Percentiles rank a stretch among this genome's conserved stretches.
phyloP scores from a whole-genome alignment of 2,329 filamentous ascomycete genomes.

The Aspergillus sp. region DNA sequence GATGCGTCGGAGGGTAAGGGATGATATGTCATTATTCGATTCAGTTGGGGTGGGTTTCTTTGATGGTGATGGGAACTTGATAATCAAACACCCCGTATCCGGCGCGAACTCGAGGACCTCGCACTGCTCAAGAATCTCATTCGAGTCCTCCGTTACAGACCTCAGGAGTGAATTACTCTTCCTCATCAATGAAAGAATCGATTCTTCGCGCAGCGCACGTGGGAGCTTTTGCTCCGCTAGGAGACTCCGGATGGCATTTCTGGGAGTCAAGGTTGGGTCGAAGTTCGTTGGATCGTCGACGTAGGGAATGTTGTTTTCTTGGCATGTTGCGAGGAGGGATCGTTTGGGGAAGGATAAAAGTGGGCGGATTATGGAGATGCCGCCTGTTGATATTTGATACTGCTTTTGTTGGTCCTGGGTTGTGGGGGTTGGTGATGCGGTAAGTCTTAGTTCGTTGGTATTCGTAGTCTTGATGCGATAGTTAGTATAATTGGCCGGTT shows the following conservation, averaged over 20 bases:
- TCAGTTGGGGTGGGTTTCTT: conserved; percentile 6
- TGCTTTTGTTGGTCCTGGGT: not conserved
- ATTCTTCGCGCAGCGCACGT: conserved; percentile 64
- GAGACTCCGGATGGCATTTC: conserved; percentile 78
- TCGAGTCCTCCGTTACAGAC: conserved; percentile 55
- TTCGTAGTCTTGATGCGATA: not conserved
- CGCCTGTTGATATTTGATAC: conserved; percentile 33
- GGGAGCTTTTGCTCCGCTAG: conserved; percentile 64
- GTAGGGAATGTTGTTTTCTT: conserved; percentile 68
- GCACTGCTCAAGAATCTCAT: conserved; percentile 51
- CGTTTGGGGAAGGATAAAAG: conserved; percentile 62
- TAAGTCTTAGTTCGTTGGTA: not conserved
- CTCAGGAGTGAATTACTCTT: conserved; percentile 51
- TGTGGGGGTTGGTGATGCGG: not conserved
- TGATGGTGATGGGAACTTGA: conserved; percentile 27
- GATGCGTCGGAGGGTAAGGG: conserved; percentile 51
- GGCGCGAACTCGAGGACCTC: conserved; percentile 35
- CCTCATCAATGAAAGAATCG: conserved; percentile 63
- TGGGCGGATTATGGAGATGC: conserved; percentile 40
- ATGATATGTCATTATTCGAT: conserved; percentile 35
- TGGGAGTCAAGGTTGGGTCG: conserved; percentile 71
- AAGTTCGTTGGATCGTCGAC: conserved; percentile 83
- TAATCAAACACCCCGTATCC: conserved; percentile 35
- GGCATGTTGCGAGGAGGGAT: conserved; percentile 66
- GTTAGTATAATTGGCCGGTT: not conserved